Conservation (phyloP, 768 basidiomycete genomes). For the Lactarius sp. region DNA sequence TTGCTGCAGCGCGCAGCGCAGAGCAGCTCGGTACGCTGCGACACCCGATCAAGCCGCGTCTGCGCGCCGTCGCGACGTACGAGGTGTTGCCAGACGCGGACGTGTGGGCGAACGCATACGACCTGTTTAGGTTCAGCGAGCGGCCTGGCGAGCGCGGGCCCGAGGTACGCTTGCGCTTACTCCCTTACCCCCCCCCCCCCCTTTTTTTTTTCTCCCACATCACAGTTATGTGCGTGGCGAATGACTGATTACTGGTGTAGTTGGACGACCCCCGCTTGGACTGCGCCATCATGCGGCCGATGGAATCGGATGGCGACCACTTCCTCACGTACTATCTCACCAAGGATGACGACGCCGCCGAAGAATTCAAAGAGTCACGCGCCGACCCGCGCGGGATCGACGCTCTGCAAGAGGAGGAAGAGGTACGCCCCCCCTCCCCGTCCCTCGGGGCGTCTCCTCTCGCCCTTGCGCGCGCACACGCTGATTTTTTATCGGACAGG, state of each 20-base stretch:
- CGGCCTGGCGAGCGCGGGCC: conserved; percentile 71
- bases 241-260: conserved; percentile 33
- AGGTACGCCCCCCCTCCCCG: conserved; percentile 32
- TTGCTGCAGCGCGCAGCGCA: conserved; percentile 53
- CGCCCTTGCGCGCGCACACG: background rate
- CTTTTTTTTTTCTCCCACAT: background rate
- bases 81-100: conserved; percentile 80
- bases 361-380: conserved; percentile 59
- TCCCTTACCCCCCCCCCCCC: background rate
- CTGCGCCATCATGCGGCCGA: conserved; percentile 80
- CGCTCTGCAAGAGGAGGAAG: conserved; percentile 49
- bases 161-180: conserved; percentile 46
- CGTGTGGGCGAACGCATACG: conserved; percentile 88
- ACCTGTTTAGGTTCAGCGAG: conserved; percentile 81
- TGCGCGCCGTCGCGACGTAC: conserved; percentile 75
- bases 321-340: conserved; percentile 85
- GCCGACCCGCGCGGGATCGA: conserved; percentile 35
- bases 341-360: conserved; percentile 64
- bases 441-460: too few relatives aligned
- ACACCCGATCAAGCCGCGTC: conserved; percentile 74
- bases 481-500: conserved; percentile 34
- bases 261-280: conserved; percentile 75
- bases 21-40: conserved; percentile 55
- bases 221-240: background rate
- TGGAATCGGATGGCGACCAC: conserved; percentile 85